Evolutionary conservation across 495 filamentous ascomycete genomes (phyloP).

Genomic region (Staphylotrichum longicolle): DNA sequence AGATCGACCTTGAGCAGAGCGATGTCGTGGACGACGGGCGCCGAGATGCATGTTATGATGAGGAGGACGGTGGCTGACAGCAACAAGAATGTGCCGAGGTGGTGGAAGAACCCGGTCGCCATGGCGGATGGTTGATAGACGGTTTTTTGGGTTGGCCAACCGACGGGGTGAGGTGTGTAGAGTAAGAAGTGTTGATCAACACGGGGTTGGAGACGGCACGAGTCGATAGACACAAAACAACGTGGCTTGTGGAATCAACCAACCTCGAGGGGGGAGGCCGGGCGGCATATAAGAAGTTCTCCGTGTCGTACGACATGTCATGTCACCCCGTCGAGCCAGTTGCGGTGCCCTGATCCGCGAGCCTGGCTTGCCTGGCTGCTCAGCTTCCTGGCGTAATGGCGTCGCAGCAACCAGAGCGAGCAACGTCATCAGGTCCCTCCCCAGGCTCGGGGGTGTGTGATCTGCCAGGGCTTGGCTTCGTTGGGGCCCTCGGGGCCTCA

Average conservation of each 20-base stretch:
- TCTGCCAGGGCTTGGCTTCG: slow-evolving; percentile 13
- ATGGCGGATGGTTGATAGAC: slow-evolving; percentile 28
- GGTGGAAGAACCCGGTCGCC: slow-evolving; percentile 54
- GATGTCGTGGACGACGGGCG: slow-evolving; percentile 54
- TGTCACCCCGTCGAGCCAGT: neutral
- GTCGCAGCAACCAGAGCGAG: slow-evolving; percentile 5
- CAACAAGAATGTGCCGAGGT: slow-evolving; percentile 59
- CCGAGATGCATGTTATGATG: slow-evolving; percentile 57
- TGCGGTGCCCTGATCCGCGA: neutral
- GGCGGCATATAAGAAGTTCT: slow-evolving; percentile 11
- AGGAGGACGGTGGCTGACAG: slow-evolving; percentile 53
- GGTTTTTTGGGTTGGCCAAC: neutral
- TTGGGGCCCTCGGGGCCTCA: neutral
- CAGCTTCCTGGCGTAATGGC: slow-evolving; percentile 13
- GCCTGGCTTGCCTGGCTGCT: neutral
- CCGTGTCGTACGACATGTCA: neutral
- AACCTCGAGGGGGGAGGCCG: neutral
- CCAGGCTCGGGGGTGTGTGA: neutral
- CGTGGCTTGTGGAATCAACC: slow-evolving; percentile 1
- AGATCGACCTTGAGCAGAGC: slow-evolving; percentile 52
- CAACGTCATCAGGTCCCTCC: slow-evolving; percentile 9
- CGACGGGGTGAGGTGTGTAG: neutral
- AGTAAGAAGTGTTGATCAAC: neutral
- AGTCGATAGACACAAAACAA: neutral
- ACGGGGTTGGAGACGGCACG: neutral